Evolutionary conservation across 768 basidiomycete genomes (phyloP), one percentile per base, ranked within the genome.

Genomic region (Termitomyces eurrhizus): DNA sequence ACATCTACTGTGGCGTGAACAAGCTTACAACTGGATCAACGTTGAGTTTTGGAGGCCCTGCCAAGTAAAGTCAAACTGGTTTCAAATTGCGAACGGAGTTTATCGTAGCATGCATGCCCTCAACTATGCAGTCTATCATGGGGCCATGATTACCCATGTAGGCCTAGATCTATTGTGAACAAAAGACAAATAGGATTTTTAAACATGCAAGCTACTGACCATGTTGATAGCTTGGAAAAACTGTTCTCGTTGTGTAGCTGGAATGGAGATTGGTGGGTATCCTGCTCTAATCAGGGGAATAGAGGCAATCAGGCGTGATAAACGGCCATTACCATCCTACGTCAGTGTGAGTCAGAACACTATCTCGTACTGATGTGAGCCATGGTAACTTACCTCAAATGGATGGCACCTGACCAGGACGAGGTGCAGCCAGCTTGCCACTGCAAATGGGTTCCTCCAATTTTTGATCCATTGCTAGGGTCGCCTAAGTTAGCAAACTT

Each of bases 291-390:
- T 57, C 35, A 74, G 65, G 36, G 73, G 73, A 39, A 74, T 66
- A 49, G 73, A 74, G 3, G 71, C 70, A 26, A 73, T 51, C 26
- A 74, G 57, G 33, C 72, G 67, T 18, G 65, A 64, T 41, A 72
- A 52, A n/a, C 72, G 68, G 13, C 70, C 73, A 59, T 73, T 73
- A 46, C 72, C 70, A 52, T 74, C 72, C 72, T 74, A 48, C 7
- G 56, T 26, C 45, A n/a, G 29, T 14, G 18, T 29, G 6, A 24
- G 55, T 21, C 14, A 46, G 55, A 7, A 56, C 18, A 42, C n/a
- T 16, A 33, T 18, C 8, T 32, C 3, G 32, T 36, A 7, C 60
- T 62, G 5, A 61, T 14, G 7, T 24, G 26, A 39, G 14, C 24
- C 7, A 52, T 29, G 16, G 7, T 0, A 42, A n/a, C 18, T 39